Evolutionary conservation across 1,139 yeast genomes (phyloP).

Genomic region (Suhomyces ambrosiae): DNA sequence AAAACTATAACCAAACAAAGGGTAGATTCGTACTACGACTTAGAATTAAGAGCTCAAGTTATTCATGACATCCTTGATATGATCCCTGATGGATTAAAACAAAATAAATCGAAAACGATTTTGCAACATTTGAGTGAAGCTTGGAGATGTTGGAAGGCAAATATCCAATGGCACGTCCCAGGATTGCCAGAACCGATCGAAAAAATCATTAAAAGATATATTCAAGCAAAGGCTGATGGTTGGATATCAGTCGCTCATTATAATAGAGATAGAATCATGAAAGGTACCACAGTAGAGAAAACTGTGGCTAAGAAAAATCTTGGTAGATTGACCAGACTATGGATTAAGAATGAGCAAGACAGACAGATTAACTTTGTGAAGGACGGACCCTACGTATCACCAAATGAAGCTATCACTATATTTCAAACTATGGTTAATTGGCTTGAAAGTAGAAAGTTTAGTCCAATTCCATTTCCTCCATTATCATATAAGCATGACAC

Average conservation of each 20-base stretch:
- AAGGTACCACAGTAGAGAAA: conserved; percentile 91
- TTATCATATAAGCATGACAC: conserved; percentile 91
- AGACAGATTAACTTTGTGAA: conserved; percentile 78
- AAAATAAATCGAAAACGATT: conserved; percentile 82
- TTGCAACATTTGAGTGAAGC: conserved; percentile 96
- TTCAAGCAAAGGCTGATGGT: conserved; percentile 94
- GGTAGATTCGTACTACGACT: conserved; percentile 90
- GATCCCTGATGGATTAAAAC: conserved; percentile 95
- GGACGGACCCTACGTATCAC: conserved; percentile 85
- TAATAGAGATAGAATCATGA: conserved; percentile 82
- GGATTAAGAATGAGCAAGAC: conserved; percentile 92
- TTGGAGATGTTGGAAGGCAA: conserved; percentile 99
- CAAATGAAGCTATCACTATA: conserved; percentile 85
- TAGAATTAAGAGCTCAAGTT: conserved; percentile 91
- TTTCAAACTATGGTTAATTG: conserved; percentile 89
- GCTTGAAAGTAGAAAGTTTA: conserved; percentile 84
- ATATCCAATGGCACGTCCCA: conserved; percentile 97
- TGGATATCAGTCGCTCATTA: conserved; percentile 95
- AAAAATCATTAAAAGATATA: conserved; percentile 81
- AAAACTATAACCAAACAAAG: conserved; percentile 95
- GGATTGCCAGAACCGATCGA: conserved; percentile 93
- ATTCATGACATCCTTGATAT: conserved; percentile 94
- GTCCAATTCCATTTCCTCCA: conserved; percentile 94
- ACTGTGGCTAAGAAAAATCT: conserved; percentile 91
- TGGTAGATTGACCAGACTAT: conserved; percentile 86